phyloP scores from a whole-genome alignment of 768 basidiomycete species.

The Leccinum subtestaceum region DNA sequence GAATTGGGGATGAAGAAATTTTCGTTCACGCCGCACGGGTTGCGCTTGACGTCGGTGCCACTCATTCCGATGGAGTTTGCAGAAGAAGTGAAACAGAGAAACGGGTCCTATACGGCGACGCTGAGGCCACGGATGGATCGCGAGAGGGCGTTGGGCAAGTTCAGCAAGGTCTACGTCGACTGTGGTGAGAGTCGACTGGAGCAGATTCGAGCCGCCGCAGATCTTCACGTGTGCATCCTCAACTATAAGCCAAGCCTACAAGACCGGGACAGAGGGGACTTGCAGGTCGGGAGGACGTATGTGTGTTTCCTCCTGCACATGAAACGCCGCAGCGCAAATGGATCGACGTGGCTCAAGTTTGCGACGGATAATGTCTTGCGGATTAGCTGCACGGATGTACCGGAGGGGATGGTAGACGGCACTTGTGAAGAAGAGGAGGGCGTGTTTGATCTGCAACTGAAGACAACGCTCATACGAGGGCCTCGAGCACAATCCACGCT shows the following conservation, averaged over 20 bases:
- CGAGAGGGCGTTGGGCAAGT: conserved; percentile 4
- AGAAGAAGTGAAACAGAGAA: background rate
- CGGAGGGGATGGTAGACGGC: background rate
- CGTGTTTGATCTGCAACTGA: conserved; percentile 11
- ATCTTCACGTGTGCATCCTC: conserved; percentile 23
- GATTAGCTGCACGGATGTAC: conserved; percentile 8
- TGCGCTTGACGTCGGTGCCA: conserved; percentile 20
- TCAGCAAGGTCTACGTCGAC: conserved; percentile 10
- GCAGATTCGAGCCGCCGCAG: conserved; percentile 10
- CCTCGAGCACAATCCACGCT: conserved; percentile 12
- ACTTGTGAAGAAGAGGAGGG: background rate
- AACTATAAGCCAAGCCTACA: conserved; percentile 12
- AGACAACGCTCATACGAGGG: conserved; percentile 10
- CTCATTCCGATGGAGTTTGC: conserved; percentile 19
- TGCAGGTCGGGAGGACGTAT: conserved; percentile 18
- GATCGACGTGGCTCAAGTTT: conserved; percentile 24
- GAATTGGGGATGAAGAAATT: conserved; percentile 18
- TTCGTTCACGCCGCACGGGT: conserved; percentile 10
- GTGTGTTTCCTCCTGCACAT: conserved; percentile 23
- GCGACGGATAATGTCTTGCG: conserved; percentile 23
- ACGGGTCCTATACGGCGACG: conserved; percentile 11
- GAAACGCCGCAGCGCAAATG: background rate
- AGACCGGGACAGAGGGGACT: conserved; percentile 2
- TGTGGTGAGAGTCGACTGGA: conserved; percentile 18
- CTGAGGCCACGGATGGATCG: background rate